A percentile compares a stretch with the other conserved stretches of the same genome.
Evolutionary conservation across 2,329 filamentous ascomycete genomes (phyloP).

Genomic region (Phaeosphaeriaceae sp.): DNA sequence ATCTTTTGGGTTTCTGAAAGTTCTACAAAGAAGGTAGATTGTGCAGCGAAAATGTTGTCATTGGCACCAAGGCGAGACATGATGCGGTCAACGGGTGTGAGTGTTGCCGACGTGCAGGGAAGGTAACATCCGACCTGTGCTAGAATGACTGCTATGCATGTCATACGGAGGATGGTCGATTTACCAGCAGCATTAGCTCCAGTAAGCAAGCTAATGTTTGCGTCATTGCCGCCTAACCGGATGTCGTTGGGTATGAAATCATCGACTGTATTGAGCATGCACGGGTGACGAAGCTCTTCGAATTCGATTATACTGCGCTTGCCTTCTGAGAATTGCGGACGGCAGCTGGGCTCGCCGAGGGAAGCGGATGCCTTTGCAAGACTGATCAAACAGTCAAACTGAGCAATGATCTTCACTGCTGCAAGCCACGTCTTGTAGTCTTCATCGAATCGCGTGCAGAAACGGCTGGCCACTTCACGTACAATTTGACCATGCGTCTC

Average conservation of each 20-base stretch:
- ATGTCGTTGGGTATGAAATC: slow-evolving; percentile 98
- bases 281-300: slow-evolving; percentile 89
- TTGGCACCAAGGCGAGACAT: slow-evolving; percentile 98
- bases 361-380: slow-evolving; percentile 86
- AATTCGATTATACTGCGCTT: slow-evolving; percentile 91
- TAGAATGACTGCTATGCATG: slow-evolving; percentile 95
- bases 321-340: slow-evolving; percentile 84
- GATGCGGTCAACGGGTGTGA: slow-evolving; percentile 94
- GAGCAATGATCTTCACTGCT: slow-evolving; percentile 87
- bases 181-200: slow-evolving; percentile 98
- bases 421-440: slow-evolving; percentile 85
- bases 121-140: slow-evolving; percentile 95
- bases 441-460: slow-evolving; percentile 87
- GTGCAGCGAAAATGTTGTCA: slow-evolving; percentile 98
- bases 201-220: slow-evolving; percentile 90
- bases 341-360: slow-evolving; percentile 84
- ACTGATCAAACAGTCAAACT: slow-evolving; percentile 94
- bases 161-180: slow-evolving; percentile 95
- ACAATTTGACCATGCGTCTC: slow-evolving; percentile 92
- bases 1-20: slow-evolving; percentile 98
- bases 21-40: slow-evolving; percentile 98
- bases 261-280: slow-evolving; percentile 85
- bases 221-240: slow-evolving; percentile 76
- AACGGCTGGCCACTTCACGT: slow-evolving; percentile 81
- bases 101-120: slow-evolving; percentile 77